Percentiles rank a stretch among this genome's conserved stretches.
Evolutionary conservation across 1,284 basidiomycete species (phyloP).

Genomic region (Trametes sp.): DNA sequence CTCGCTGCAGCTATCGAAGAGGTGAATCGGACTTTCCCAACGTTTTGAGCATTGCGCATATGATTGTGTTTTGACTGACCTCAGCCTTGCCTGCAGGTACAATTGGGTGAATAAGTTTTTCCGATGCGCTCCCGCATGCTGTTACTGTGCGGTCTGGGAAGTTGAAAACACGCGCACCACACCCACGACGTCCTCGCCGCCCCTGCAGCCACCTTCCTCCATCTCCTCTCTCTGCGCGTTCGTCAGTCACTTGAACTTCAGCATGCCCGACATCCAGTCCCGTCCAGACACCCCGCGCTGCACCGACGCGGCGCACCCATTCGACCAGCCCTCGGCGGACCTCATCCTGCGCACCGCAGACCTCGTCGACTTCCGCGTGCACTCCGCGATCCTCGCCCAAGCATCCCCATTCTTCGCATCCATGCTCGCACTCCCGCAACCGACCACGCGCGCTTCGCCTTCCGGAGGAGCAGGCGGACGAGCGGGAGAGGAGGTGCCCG

Average conservation of each 20-base stretch:
- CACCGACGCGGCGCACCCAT: constrained; percentile 3
- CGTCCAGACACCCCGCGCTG: neutral
- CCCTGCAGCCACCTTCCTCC: too few species aligned
- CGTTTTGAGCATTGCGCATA: too few species aligned
- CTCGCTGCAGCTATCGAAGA: neutral
- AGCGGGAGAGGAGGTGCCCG: neutral
- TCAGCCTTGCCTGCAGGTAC: too few species aligned
- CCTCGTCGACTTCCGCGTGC: constrained; percentile 25
- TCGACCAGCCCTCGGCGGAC: constrained; percentile 31
- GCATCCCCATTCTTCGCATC: constrained; percentile 34
- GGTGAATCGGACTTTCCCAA: neutral
- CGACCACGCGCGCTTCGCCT: neutral
- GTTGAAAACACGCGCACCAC: too few species aligned
- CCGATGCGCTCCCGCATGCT: too few species aligned
- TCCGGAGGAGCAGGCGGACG: neutral
- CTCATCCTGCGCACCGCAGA: constrained; percentile 41
- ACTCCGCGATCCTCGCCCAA: constrained; percentile 19
- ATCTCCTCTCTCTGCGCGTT: too few species aligned
- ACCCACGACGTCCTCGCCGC: too few species aligned
- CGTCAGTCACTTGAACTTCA: neutral
- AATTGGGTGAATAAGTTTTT: too few species aligned
- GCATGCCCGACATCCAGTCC: neutral
- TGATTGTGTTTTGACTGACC: too few species aligned
- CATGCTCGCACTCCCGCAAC: constrained; percentile 15
- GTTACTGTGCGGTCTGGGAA: too few species aligned